Conservation (phyloP, 257 asterid species). For the Solanum bukasovii region DNA sequence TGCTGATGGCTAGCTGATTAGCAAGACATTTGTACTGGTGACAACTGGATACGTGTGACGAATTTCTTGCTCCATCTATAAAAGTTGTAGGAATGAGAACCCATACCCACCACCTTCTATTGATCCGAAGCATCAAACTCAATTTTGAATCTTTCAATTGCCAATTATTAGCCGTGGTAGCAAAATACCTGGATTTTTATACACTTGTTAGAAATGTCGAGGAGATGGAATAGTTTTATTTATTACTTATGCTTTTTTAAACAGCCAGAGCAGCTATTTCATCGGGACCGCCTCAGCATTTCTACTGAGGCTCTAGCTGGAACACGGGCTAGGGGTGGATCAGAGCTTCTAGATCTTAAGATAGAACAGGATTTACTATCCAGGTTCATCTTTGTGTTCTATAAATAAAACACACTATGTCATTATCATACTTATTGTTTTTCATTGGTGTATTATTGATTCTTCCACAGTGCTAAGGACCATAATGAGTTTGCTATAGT, state of each 20-base stretch:
- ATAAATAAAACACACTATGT: not conserved
- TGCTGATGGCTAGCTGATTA: not conserved
- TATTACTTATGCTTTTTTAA: slow-evolving; percentile 6
- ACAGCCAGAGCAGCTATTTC: slow-evolving; percentile 90
- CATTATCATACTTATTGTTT: not conserved
- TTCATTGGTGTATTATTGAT: not conserved
- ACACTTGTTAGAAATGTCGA: not conserved
- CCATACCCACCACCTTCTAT: not conserved
- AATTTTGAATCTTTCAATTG: not conserved
- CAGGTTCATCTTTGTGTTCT: slow-evolving; percentile 32
- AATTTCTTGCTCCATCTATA: not conserved
- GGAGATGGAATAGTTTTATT: not conserved
- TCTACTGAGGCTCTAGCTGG: slow-evolving; percentile 94
- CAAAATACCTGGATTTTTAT: not conserved
- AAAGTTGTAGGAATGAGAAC: not conserved
- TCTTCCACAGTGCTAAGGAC: slow-evolving; percentile 61
- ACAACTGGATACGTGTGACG: not conserved
- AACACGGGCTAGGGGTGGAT: slow-evolving; percentile 83
- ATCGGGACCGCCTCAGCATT: slow-evolving; percentile 52
- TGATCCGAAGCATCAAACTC: not conserved
- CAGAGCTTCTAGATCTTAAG: slow-evolving; percentile 63
- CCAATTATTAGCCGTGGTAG: not conserved
- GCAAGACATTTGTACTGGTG: not conserved
- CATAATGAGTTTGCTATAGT: slow-evolving; percentile 86
- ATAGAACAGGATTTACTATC: slow-evolving; percentile 82